Base-by-base conservation (phyloP, 2,329 filamentous ascomycete genomes). In the Phaeomoniella chlamydospora region DNA sequence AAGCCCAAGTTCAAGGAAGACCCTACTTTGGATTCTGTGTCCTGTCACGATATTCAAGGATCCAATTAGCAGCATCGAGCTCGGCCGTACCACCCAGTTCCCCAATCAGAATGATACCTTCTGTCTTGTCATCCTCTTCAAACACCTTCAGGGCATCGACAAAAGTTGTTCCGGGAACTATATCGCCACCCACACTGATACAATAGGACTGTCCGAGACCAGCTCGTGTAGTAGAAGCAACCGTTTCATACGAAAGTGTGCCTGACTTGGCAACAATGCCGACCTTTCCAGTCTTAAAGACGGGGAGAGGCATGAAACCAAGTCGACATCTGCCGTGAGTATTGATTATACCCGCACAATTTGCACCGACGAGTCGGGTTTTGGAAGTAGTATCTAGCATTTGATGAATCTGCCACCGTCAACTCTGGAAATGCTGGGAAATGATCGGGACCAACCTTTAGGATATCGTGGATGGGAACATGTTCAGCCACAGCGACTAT, bases 191-290 rank as follows among this genome's bases (percentile, higher is more conserved):
- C 63, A 87, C 78, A 12, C 79, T 80, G 31, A 87, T 75, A 30
- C 80, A 81, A 4, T 86, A 59, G 48, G 78, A 84, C 54, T 88
- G 82, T 0, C 82, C 82, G 1, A 87, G 59, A 0, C 81, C 80
- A n/a, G 72, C 76, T 41, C 75, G 66, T 4, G 78, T 82, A 15
- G 82, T 75, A 2, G 79, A 77, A 0, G 77, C 81, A 1, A 86
- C 81, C 2, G 81, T 74, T 53, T 88, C 82, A 48, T 87, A 88
- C 41, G 79, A 84, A 29, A 88, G 58, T 0, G 82, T 88, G 1
- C 81, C 82, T 1, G 79, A 85, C 51, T 84, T 86, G n/a, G 80
- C 79, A 3, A 83, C 72, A 37, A 88, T 81, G 2, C 80, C 81
- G 15, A 88, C 64, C 38, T 72, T 69, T 0, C 80, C 82, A 1